A percentile compares a stretch with the other conserved stretches of the same genome.
phyloP scores from a whole-genome alignment of 257 asterid genomes.

The Striga asiatica region DNA sequence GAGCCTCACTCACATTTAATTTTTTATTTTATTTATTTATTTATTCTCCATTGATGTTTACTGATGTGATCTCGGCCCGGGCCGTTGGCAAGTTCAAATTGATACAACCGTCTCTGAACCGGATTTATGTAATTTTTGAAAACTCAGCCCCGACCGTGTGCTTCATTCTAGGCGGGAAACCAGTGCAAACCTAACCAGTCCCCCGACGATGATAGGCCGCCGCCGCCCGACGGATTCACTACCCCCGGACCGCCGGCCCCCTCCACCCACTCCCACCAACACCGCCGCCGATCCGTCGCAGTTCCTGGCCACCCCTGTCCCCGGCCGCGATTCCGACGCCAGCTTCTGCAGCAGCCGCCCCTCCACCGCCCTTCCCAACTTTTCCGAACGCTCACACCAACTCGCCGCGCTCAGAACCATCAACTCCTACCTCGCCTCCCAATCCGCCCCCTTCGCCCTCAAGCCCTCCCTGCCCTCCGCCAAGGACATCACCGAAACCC shows the following conservation, averaged over 20 bases:
- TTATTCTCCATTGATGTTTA: too few species aligned
- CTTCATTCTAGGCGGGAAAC: constrained; percentile 30
- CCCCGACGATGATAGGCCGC: constrained; percentile 54
- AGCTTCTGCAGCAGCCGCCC: constrained; percentile 83
- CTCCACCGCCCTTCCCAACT: constrained; percentile 31
- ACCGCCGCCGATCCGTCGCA: constrained; percentile 56
- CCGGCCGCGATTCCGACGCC: constrained; percentile 82
- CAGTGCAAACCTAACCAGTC: too few species aligned
- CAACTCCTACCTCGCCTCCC: constrained; percentile 55
- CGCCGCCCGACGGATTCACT: constrained; percentile 46
- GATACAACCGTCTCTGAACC: too few species aligned
- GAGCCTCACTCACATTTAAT: too few species aligned
- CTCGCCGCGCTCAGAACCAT: constrained; percentile 45
- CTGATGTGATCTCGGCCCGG: too few species aligned
- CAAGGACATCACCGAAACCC: constrained; percentile 61
- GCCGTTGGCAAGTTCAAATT: too few species aligned
- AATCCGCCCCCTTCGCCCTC: constrained; percentile 38
- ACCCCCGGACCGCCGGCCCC: constrained; percentile 57
- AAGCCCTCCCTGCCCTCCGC: constrained; percentile 67
- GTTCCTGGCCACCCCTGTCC: constrained; percentile 31
- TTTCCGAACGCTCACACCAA: constrained; percentile 54
- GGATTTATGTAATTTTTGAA: too few species aligned
- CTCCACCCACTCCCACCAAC: constrained; percentile 75
- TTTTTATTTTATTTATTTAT: too few species aligned
- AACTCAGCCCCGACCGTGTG: too few species aligned